These are phyloP conservation scores for Suhomyces kunorum DNA, from an alignment of 1,139 yeast species.

Conservation along the genomic window DNA sequence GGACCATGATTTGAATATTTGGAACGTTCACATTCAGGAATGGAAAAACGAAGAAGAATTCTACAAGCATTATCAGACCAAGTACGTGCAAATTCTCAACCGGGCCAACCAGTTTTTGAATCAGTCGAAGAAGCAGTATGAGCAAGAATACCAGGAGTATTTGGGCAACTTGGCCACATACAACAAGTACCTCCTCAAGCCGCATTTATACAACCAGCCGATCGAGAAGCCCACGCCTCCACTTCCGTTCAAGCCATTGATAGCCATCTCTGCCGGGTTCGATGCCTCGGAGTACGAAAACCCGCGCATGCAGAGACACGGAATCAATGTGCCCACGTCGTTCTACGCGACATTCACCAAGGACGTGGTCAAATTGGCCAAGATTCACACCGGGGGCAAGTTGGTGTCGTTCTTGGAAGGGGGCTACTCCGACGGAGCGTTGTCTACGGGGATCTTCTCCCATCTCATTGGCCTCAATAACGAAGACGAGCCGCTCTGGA, in stretches of 20 bases:
- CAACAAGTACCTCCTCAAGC: constrained; percentile 32
- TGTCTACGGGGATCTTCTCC: constrained; percentile 77
- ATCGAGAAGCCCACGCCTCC: constrained; percentile 38
- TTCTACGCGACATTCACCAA: constrained; percentile 74
- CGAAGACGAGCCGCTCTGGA: constrained; percentile 56
- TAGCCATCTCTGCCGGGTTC: constrained; percentile 81
- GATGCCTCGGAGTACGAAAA: constrained; percentile 87
- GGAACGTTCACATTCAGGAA: constrained; percentile 81
- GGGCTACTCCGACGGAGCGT: constrained; percentile 84
- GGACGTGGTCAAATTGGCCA: constrained; percentile 69
- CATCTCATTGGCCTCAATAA: constrained; percentile 66
- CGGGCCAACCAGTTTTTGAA: constrained; percentile 70
- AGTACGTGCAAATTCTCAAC: constrained; percentile 62
- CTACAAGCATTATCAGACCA: constrained; percentile 58
- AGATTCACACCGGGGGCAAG: constrained; percentile 60
- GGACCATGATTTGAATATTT: constrained; percentile 78
- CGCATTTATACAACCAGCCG: constrained; percentile 31
- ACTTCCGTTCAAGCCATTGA: constrained; percentile 66
- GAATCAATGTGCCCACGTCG: constrained; percentile 79
- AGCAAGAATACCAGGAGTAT: constrained; percentile 38
- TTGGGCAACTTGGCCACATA: constrained; percentile 29
- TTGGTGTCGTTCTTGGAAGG: constrained; percentile 78
- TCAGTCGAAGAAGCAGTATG: constrained; percentile 49
- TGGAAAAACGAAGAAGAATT: constrained; percentile 68
- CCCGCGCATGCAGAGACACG: constrained; percentile 83